Evolutionary conservation across 2,329 filamentous ascomycete genomes (phyloP).

Genomic region (Stemphylium vesicarium): DNA sequence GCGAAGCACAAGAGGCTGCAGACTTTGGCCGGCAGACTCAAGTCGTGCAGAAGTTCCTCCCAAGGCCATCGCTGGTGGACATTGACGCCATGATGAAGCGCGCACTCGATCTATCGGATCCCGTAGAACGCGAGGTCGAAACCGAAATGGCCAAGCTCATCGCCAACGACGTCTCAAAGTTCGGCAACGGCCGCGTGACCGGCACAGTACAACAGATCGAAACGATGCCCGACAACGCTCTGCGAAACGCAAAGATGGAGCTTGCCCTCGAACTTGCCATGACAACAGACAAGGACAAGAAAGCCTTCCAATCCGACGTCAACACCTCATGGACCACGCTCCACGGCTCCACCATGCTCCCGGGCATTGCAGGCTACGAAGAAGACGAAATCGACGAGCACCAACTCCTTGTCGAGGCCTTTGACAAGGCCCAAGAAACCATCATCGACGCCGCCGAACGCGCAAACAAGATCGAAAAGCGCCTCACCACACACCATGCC

Average conservation of each 20-base stretch:
- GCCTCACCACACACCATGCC: slow-evolving; percentile 82
- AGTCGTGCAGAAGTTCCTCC: slow-evolving; percentile 85
- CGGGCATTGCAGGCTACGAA: slow-evolving; percentile 81
- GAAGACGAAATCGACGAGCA: slow-evolving; percentile 76
- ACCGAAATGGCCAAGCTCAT: slow-evolving; percentile 80
- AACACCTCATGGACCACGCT: slow-evolving; percentile 59
- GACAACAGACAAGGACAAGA: slow-evolving; percentile 58
- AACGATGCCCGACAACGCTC: slow-evolving; percentile 70
- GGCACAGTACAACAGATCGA: slow-evolving; percentile 67
- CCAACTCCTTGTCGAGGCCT: slow-evolving; percentile 71
- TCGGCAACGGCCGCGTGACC: slow-evolving; percentile 70
- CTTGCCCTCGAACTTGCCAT: slow-evolving; percentile 71
- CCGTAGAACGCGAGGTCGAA: slow-evolving; percentile 72
- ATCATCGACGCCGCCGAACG: slow-evolving; percentile 77
- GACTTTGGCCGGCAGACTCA: slow-evolving; percentile 87
- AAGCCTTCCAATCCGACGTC: slow-evolving; percentile 52
- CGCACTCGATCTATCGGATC: slow-evolving; percentile 66
- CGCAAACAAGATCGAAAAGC: slow-evolving; percentile 91
- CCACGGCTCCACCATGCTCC: slow-evolving; percentile 61
- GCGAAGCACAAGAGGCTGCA: slow-evolving; percentile 68
- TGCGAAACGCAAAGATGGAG: slow-evolving; percentile 77
- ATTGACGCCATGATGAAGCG: slow-evolving; percentile 69
- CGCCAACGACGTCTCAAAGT: slow-evolving; percentile 79
- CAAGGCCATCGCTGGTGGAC: slow-evolving; percentile 77
- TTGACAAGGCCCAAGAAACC: slow-evolving; percentile 75